A percentile compares a stretch with the other conserved stretches of the same genome.
Evolutionary conservation across 345 rosid species (phyloP).

Genomic region (Pelargonium nanum): DNA sequence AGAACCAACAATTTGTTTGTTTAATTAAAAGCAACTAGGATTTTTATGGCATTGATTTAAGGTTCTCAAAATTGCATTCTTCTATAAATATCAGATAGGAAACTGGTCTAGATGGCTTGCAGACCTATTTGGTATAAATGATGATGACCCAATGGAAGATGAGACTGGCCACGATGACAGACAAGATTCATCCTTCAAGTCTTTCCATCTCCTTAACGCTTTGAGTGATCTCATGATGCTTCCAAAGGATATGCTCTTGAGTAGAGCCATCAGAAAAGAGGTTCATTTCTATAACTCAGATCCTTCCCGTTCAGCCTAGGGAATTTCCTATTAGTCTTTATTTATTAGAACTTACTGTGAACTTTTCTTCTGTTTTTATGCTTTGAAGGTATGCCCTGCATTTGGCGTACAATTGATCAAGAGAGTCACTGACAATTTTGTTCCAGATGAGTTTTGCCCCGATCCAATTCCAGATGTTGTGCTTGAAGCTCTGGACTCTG

Average conservation of each 20-base stretch:
- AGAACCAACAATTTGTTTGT: too few relatives aligned
- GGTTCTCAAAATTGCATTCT: background rate
- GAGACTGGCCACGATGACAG: slow-evolving; percentile 26
- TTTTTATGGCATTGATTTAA: background rate
- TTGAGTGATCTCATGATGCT: slow-evolving; percentile 97
- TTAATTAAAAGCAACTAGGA: too few relatives aligned
- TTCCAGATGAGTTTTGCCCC: slow-evolving; percentile 84
- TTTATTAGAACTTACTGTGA: slow-evolving; percentile 2
- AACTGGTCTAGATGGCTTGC: slow-evolving; percentile 96
- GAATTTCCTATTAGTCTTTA: slow-evolving; percentile 1
- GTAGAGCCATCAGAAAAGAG: slow-evolving; percentile 67
- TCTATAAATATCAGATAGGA: slow-evolving; percentile 51
- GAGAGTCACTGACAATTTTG: slow-evolving; percentile 60
- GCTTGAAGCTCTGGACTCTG: slow-evolving; percentile 61
- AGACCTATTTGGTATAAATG: slow-evolving; percentile 73
- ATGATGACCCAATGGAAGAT: slow-evolving; percentile 33
- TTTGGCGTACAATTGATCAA: slow-evolving; percentile 69
- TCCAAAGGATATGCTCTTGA: slow-evolving; percentile 88
- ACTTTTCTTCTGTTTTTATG: background rate
- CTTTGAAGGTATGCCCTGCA: slow-evolving; percentile 70
- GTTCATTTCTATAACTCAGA: slow-evolving; percentile 17
- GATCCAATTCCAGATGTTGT: slow-evolving; percentile 74
- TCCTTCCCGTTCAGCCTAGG: background rate
- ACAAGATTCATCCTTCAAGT: slow-evolving; percentile 46
- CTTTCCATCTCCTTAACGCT: slow-evolving; percentile 78